Conservation (phyloP, 257 asterid genomes). For the Anisodus tanguticus region DNA sequence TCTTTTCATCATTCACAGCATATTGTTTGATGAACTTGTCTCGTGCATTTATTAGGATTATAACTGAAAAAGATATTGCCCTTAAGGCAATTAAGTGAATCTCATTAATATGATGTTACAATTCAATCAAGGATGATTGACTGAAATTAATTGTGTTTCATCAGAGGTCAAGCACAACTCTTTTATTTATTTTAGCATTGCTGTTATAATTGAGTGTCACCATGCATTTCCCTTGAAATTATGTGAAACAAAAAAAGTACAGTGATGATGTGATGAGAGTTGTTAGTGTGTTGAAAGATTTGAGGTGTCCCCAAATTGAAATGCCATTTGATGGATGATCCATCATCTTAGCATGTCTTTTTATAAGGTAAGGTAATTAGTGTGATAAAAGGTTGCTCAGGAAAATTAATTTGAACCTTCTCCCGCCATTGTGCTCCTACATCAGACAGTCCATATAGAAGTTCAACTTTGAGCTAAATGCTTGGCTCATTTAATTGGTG, state of each 20-base stretch:
- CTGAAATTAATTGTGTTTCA: conserved; percentile 18
- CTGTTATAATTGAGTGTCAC: not conserved
- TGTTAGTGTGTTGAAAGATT: conserved; percentile 36
- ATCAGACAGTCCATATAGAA: not conserved
- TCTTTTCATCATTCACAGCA: not conserved
- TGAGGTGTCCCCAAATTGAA: conserved; percentile 65
- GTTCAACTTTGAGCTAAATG: conserved; percentile 3
- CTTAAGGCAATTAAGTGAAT: conserved; percentile 17
- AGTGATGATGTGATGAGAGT: conserved; percentile 9
- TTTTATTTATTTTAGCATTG: not conserved
- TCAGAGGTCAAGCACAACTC: not conserved
- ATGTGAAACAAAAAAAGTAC: not conserved
- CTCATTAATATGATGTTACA: conserved; percentile 17
- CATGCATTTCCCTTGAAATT: conserved; percentile 22
- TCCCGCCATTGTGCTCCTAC: not conserved
- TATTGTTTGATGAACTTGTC: conserved; percentile 21
- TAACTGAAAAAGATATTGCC: not conserved
- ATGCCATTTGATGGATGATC: conserved; percentile 71
- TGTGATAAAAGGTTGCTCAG: not conserved
- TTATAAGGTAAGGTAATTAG: not conserved
- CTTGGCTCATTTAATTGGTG: not conserved
- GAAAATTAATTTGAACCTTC: not conserved
- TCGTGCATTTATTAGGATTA: conserved; percentile 20
- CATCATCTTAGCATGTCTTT: conserved; percentile 51
- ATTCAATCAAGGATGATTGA: not conserved